phyloP scores from a whole-genome alignment of 257 asterid species.

The Nicotiana sylvestris region DNA sequence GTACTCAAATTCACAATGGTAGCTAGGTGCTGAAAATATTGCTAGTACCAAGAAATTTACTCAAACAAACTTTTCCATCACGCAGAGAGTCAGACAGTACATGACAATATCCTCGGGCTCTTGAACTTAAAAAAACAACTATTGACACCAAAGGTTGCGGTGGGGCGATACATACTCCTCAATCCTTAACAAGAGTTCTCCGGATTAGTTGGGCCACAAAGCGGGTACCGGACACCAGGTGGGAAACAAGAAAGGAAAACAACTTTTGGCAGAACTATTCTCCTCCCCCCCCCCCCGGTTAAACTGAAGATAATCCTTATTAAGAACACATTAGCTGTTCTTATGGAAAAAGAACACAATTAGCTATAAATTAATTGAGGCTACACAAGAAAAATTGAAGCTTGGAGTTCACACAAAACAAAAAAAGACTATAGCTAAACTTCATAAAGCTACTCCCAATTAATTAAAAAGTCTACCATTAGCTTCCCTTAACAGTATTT shows the following conservation, averaged over 20 bases:
- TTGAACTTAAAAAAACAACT: background rate
- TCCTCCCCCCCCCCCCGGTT: background rate
- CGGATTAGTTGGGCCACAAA: background rate
- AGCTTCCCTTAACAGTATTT: background rate
- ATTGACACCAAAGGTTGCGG: background rate
- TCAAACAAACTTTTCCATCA: background rate
- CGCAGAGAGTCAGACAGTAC: background rate
- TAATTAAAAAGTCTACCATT: background rate
- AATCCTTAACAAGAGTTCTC: background rate
- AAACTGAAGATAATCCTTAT: background rate
- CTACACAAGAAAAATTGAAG: background rate
- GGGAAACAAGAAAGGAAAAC: too few species aligned
- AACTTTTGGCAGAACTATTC: background rate
- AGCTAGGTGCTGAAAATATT: background rate
- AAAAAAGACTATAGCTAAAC: background rate
- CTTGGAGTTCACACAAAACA: background rate
- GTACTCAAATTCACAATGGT: constrained; percentile 32
- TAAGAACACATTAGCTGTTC: background rate
- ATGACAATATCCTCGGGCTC: background rate
- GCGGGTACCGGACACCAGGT: background rate
- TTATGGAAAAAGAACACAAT: too few species aligned
- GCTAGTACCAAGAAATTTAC: background rate
- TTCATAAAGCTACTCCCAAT: background rate
- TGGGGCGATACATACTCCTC: background rate
- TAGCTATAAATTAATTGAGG: background rate